phyloP scores from a whole-genome alignment of 345 rosid genomes.

The Noccaea bulbosa region DNA sequence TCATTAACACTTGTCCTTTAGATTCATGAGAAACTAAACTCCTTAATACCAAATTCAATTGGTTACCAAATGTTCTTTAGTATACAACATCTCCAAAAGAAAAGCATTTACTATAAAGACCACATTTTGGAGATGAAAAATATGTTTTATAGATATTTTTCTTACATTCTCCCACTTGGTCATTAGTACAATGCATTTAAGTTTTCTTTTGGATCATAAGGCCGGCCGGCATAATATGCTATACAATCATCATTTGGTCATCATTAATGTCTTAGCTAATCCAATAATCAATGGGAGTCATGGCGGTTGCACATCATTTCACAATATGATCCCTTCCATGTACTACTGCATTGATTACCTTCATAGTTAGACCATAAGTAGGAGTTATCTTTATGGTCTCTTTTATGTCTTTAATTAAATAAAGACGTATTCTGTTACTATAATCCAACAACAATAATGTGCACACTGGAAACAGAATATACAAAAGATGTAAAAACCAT shows the following conservation, averaged over 20 bases:
- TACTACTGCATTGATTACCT: neutral
- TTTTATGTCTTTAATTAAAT: neutral
- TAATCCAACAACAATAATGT: neutral
- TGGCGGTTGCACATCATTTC: conserved; percentile 3
- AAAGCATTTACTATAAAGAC: too few relatives aligned
- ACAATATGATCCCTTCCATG: neutral
- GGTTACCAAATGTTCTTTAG: too few relatives aligned
- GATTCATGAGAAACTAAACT: too few relatives aligned
- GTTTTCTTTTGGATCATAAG: too few relatives aligned
- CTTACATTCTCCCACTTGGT: too few relatives aligned
- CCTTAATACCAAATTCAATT: too few relatives aligned
- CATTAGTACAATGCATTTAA: too few relatives aligned
- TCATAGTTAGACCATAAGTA: conserved; percentile 6
- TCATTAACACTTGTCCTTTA: too few relatives aligned
- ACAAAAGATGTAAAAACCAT: neutral
- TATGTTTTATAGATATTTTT: too few relatives aligned
- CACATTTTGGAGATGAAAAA: neutral
- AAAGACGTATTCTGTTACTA: neutral
- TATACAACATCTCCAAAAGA: too few relatives aligned
- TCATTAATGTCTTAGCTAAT: conserved; percentile 7
- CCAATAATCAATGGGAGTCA: neutral
- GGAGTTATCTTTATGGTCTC: neutral
- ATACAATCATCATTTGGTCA: neutral
- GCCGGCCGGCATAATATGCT: neutral
- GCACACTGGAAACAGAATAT: neutral